A percentile compares a stretch with the other conserved stretches of the same genome.
phyloP scores from a whole-genome alignment of 1,284 basidiomycete species.

The Tilletia indica region DNA sequence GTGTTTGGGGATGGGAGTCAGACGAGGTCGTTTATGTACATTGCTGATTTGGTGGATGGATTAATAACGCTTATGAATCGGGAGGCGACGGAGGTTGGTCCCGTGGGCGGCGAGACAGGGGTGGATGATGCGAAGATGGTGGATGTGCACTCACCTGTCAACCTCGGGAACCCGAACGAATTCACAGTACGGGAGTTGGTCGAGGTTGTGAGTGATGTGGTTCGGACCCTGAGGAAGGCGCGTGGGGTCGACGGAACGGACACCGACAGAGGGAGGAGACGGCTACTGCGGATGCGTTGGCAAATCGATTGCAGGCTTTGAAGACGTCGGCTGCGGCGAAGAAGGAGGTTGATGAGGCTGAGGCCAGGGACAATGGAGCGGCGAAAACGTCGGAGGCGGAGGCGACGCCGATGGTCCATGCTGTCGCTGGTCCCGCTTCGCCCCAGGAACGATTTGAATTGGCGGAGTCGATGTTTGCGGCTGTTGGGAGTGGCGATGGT shows the following conservation, averaged over 20 bases:
- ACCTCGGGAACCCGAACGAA: conserved; percentile 90
- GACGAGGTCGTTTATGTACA: conserved; percentile 87
- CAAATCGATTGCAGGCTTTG: background rate
- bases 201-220: conserved; percentile 44
- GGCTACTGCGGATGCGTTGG: background rate
- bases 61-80: conserved; percentile 54
- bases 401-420: conserved; percentile 1
- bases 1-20: conserved; percentile 94
- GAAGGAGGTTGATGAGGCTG: background rate
- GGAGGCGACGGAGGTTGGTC: conserved; percentile 61
- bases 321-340: background rate
- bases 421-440: conserved; percentile 1
- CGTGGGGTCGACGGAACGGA: background rate
- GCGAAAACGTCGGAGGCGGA: background rate
- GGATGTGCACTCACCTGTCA: conserved; percentile 64
- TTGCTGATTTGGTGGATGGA: conserved; percentile 62
- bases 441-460: background rate
- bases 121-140: conserved; percentile 15
- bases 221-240: conserved; percentile 30
- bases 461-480: conserved; percentile 3
- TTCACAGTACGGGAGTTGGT: conserved; percentile 72
- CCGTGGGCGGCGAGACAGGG: conserved; percentile 64
- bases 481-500: background rate
- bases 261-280: background rate
- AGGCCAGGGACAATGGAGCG: too few relatives aligned